Base-by-base conservation (phyloP, 1,284 basidiomycete species). In the Rhodotorula sp. region DNA sequence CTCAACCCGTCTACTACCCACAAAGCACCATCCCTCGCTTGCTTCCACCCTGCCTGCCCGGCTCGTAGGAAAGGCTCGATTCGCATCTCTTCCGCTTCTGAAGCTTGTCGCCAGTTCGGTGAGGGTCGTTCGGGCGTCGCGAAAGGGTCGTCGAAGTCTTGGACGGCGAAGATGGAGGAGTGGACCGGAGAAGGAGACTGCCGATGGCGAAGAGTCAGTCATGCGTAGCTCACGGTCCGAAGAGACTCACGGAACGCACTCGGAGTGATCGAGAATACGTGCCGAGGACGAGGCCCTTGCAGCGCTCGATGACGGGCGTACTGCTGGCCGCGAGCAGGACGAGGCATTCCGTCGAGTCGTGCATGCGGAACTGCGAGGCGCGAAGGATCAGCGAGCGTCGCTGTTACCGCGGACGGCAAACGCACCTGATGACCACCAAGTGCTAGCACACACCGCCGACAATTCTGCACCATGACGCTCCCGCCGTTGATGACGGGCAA, bases 91-190 rank as follows among this genome's bases (percentile, higher is more conserved):
- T 59, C 52, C 1, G 11, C 56, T 1, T 1, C 39, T 11, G 32
- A 22, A 27, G 36, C 52, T 19, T 19, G 24, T 4, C 59, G 55
- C 63, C 66, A 71, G 30, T 71, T 66, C 22, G 47, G 29, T 24
- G 66, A 62, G 8, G 66, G 63, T 19, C 54, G 67, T 6, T 52
- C 32, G 1, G 52, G 20, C 11, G 56, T 51, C 13, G 70, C 70
- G 34, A 71, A 71, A 15, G 70, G 70, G 48, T 54, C 55, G 53
- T 71, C 70, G 22, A 71, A 71, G 32, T 71, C 70, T 59, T 71
- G 70, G 36, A 66, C 39, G 39, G 39, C 39, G 39, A 44, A 44
- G 39, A 3, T 44, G 39, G 7, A 10, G 39, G 39, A 15, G 4
- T 10, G 19, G 39, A 17, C 39, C 3, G 39, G 3, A 17, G 39